Evolutionary conservation across 2,329 filamentous ascomycete species (phyloP), one percentile per base, ranked within the genome.

Genomic region (Xylariaceae sp.): DNA sequence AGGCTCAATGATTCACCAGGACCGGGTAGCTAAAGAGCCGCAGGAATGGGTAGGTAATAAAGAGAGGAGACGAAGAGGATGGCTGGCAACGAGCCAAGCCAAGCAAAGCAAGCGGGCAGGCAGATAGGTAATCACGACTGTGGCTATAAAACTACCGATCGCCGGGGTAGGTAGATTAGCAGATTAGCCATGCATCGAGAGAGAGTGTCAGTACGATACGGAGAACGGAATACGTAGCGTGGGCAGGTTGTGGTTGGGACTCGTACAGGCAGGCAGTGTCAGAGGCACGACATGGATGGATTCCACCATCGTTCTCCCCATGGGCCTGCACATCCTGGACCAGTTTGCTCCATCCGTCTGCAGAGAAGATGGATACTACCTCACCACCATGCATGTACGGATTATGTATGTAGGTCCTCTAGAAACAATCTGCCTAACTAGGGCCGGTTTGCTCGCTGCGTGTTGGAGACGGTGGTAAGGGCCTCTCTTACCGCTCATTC

Each of bases 281-380:
- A 30, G 23, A 45, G n/a, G 47, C 35, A 55, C 52, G 53, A 41
- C 48, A 50, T 49, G 17, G 50, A 60, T 60, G 61, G 54, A 52
- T 47, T 51, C 52, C 34, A 41, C 54, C 50, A 47, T 53, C 44
- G 30, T 50, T 48, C 30, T 45, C 53, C 53, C 57, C 56, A 54
- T 55, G 45, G 58, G 35, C 34, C 61, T 39, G 58, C 58, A 39
- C 61, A 47, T 57, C 55, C 54, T 51, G 57, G 59, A 53, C 56
- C 59, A 56, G 39, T 54, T 48, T 51, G 55, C 61, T 63, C 59
- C 61, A 61, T 63, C 54, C 56, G 51, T 47, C 56, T 56, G 61
- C 61, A 56, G 56, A 63, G 56, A 57, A 59, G 56, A 61, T 59
- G 17, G 15, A 18, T 30, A 30, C 45, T 17, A 17, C 6, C 45